These are phyloP conservation scores for Trichoderma koningii DNA, from an alignment of 2,329 filamentous ascomycete species.

Conservation along the genomic window DNA sequence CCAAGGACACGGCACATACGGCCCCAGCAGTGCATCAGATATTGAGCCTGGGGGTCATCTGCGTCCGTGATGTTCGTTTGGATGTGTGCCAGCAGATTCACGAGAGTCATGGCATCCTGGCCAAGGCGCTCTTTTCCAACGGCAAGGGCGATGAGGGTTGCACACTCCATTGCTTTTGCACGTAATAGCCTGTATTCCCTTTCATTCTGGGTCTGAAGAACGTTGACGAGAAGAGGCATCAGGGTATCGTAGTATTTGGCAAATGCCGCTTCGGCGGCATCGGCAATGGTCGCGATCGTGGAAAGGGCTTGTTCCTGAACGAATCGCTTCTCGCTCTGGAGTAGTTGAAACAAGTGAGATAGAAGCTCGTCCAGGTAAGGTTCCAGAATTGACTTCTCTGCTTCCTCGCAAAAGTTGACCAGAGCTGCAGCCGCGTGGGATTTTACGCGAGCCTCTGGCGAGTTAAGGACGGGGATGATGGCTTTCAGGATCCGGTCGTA, in stretches of 20 bases:
- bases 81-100: constrained; percentile 83
- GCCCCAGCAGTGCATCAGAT: constrained; percentile 98
- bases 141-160: constrained; percentile 90
- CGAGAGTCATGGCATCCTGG: constrained; percentile 80
- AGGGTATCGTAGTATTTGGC: constrained; percentile 92
- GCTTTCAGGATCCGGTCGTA: constrained; percentile 84
- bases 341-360: constrained; percentile 78
- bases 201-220: constrained; percentile 84
- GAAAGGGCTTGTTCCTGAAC: constrained; percentile 97
- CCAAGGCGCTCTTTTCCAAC: constrained; percentile 93
- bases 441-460: constrained; percentile 89
- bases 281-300: constrained; percentile 98
- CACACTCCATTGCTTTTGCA: constrained; percentile 99
- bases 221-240: constrained; percentile 92
- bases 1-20: constrained; percentile 96
- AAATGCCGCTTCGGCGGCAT: constrained; percentile 94
- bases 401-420: constrained; percentile 98
- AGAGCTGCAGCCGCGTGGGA: constrained; percentile 96
- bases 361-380: constrained; percentile 90
- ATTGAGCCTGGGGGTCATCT: constrained; percentile 94
- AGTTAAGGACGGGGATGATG: constrained; percentile 89
- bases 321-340: constrained; percentile 91
- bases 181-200: constrained; percentile 90
- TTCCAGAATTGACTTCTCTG: constrained; percentile 86
- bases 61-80: constrained; percentile 84